Conservation (phyloP, 2,329 filamentous ascomycete genomes). For the Colletotrichum sp. region DNA sequence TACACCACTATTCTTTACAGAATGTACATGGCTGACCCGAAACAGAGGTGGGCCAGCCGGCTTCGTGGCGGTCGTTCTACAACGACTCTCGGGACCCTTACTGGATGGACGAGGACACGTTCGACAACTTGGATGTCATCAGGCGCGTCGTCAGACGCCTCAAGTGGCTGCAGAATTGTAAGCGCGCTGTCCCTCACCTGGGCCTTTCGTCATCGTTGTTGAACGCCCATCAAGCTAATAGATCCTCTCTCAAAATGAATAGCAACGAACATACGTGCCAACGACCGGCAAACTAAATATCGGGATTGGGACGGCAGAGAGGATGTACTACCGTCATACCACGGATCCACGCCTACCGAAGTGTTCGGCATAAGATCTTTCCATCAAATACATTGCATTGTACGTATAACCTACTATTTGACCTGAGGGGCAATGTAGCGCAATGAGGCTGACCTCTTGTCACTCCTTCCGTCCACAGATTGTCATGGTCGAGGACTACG, state of each 20-base stretch:
- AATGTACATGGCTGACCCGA: neutral
- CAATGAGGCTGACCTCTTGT: neutral
- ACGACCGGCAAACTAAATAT: neutral
- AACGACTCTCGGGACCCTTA: neutral
- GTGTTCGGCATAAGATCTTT: neutral
- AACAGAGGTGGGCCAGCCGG: neutral
- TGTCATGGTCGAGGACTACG: neutral
- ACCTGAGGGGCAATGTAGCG: neutral
- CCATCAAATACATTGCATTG: neutral
- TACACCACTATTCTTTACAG: neutral
- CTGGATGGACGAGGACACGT: neutral
- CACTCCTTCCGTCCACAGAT: neutral
- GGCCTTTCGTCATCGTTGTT: neutral
- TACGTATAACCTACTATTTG: neutral
- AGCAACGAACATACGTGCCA: neutral
- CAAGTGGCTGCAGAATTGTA: conserved; percentile 1
- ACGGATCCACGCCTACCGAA: neutral
- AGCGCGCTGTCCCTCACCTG: neutral
- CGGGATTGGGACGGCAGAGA: neutral
- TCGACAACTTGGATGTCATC: neutral
- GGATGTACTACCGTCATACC: neutral
- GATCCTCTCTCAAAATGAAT: neutral
- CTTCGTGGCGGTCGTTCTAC: neutral
- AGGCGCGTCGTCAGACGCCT: neutral
- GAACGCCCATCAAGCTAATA: neutral